phyloP scores from a whole-genome alignment of 176 grass and related monocot genomes.

The Musa itinerans region DNA sequence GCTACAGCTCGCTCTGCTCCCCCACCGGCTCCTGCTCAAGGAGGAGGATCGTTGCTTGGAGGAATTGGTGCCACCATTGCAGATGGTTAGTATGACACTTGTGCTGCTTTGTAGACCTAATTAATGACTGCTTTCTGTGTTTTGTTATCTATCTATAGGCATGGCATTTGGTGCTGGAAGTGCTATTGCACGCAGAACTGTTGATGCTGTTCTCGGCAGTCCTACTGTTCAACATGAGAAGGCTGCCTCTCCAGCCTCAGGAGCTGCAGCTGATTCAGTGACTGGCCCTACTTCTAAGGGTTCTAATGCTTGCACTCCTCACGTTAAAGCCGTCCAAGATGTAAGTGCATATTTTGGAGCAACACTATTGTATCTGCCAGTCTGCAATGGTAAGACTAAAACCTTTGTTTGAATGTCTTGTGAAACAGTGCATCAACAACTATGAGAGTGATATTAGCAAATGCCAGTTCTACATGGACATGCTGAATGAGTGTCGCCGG shows the following conservation, averaged over 20 bases:
- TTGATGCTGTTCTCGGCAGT: neutral
- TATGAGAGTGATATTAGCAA: constrained; percentile 12
- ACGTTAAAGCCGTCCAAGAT: neutral
- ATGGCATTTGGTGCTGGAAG: too few species aligned
- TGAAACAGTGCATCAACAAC: constrained; percentile 19
- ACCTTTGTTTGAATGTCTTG: neutral
- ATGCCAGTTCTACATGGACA: constrained; percentile 23
- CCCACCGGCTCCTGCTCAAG: constrained; percentile 19
- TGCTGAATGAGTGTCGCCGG: constrained; percentile 13
- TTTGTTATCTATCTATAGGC: too few species aligned
- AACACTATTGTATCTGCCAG: too few species aligned
- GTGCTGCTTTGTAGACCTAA: too few species aligned
- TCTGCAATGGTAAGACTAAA: too few species aligned
- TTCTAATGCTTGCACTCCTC: neutral
- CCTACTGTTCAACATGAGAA: neutral
- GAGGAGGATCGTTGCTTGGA: constrained; percentile 1
- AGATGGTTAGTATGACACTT: too few species aligned
- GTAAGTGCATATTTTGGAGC: neutral
- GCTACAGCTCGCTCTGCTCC: constrained; percentile 6
- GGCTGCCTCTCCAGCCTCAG: neutral
- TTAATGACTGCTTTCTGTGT: too few species aligned
- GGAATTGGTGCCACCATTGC: constrained; percentile 4
- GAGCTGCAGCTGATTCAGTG: neutral
- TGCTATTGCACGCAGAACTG: too few species aligned
- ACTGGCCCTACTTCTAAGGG: neutral